Conservation (phyloP, 1,139 yeast species). For the Scheffersomyces segobiensis region DNA sequence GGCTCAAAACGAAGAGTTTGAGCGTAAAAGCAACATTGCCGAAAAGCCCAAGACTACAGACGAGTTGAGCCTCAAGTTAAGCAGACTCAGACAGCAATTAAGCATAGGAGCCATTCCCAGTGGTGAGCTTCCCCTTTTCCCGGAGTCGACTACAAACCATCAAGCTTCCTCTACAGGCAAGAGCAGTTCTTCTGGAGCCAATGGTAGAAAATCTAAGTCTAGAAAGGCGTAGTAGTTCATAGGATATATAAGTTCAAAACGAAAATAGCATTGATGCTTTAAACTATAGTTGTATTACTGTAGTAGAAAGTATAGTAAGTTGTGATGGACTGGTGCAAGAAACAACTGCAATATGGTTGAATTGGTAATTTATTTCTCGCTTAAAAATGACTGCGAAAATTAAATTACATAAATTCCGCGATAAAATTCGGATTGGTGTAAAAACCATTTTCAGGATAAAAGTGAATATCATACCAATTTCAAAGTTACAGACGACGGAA, state of each 20-base stretch:
- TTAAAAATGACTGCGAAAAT: neutral
- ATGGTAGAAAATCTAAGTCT: neutral
- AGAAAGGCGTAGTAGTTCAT: neutral
- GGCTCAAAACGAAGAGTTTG: slow-evolving; percentile 16
- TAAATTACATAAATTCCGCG: neutral
- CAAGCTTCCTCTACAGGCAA: neutral
- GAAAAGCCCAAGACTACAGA: slow-evolving; percentile 34
- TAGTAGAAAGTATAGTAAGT: neutral
- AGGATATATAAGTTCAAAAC: neutral
- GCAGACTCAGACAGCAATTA: slow-evolving; percentile 25
- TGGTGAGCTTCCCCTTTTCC: slow-evolving; percentile 30
- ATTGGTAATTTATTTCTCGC: neutral
- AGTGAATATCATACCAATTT: neutral
- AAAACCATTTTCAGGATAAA: neutral
- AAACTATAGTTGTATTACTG: too few relatives aligned
- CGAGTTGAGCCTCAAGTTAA: slow-evolving; percentile 37
- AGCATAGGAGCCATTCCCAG: slow-evolving; percentile 15
- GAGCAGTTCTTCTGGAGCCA: neutral
- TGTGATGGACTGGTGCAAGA: neutral
- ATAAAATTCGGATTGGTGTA: neutral
- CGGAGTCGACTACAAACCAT: slow-evolving; percentile 8
- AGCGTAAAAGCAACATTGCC: slow-evolving; percentile 27
- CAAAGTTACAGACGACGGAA: too few relatives aligned
- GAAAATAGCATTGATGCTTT: neutral
- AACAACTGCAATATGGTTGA: neutral